These are phyloP conservation scores for Biancaea sappan DNA, from an alignment of 306 rosid genomes.

Conservation along the genomic window DNA sequence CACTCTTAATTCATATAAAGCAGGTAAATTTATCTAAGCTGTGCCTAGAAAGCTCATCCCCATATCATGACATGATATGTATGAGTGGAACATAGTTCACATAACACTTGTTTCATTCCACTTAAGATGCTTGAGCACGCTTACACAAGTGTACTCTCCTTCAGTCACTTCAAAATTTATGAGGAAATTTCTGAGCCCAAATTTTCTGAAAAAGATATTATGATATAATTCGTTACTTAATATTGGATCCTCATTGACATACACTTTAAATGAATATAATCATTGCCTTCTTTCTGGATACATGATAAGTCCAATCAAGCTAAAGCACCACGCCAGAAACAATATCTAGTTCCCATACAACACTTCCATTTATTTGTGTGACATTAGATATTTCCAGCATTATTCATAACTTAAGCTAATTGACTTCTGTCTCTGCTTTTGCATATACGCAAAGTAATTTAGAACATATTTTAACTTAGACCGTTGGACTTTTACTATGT, in stretches of 20 bases:
- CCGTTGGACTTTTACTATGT: conserved; percentile 15
- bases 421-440: conserved; percentile 10
- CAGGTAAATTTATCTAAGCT: neutral
- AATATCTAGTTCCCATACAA: neutral
- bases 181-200: neutral
- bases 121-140: neutral
- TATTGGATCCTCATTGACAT: neutral
- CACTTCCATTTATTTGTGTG: neutral
- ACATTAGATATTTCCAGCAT: conserved; percentile 22
- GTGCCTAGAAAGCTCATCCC: neutral
- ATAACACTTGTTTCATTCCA: conserved; percentile 1
- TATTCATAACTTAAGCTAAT: neutral
- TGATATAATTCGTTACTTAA: neutral
- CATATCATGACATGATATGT: neutral
- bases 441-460: conserved; percentile 12
- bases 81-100: neutral
- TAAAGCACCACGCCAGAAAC: conserved; percentile 18
- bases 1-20: conserved; percentile 8
- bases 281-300: neutral
- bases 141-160: neutral
- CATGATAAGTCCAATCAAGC: neutral
- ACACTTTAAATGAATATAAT: neutral
- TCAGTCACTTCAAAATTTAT: conserved; percentile 19
- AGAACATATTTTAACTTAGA: conserved; percentile 6
- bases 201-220: neutral